A percentile compares a stretch with the other conserved stretches of the same genome.
These are phyloP conservation scores for Pseudozyma sp. DNA, from an alignment of 1,284 basidiomycete species.

Conservation along the genomic window DNA sequence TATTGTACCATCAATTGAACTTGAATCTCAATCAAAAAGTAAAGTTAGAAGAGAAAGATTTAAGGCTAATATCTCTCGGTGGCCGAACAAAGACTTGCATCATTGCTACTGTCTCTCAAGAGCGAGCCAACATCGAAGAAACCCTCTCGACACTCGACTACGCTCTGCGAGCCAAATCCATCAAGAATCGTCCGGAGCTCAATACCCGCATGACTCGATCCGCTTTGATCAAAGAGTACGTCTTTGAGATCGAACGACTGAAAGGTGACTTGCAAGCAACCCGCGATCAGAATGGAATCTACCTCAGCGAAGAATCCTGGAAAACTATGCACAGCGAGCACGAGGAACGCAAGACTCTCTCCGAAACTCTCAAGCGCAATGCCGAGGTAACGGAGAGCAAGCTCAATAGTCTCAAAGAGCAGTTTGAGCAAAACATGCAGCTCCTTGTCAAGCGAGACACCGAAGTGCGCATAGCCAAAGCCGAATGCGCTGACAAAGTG, in stretches of 20 bases:
- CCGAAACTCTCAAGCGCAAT: slow-evolving; percentile 56
- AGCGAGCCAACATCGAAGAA: slow-evolving; percentile 85
- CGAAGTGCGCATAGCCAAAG: slow-evolving; percentile 51
- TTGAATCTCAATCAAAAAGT: too few species aligned
- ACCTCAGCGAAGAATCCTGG: slow-evolving; percentile 60
- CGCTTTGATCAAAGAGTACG: slow-evolving; percentile 91
- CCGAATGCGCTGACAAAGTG: slow-evolving; percentile 47
- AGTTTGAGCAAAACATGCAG: slow-evolving; percentile 67
- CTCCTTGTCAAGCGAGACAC: slow-evolving; percentile 62
- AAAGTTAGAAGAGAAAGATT: too few species aligned
- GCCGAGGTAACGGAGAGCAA: slow-evolving; percentile 65
- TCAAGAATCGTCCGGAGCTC: slow-evolving; percentile 93
- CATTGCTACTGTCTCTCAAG: slow-evolving; percentile 79
- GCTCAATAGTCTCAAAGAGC: slow-evolving; percentile 63
- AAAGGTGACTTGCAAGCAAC: slow-evolving; percentile 82
- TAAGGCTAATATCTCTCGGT: too few species aligned
- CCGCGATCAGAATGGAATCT: slow-evolving; percentile 64
- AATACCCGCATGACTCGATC: slow-evolving; percentile 95
- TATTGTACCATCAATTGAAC: too few species aligned
- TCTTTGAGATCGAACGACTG: slow-evolving; percentile 92
- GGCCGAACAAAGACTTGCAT: slow-evolving; percentile 98
- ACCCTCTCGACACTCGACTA: slow-evolving; percentile 98
- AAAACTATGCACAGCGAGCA: slow-evolving; percentile 58
- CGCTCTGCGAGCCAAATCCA: slow-evolving; percentile 93
- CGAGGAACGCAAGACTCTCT: slow-evolving; percentile 45